These are phyloP conservation scores for Phytophthora pisi DNA, from an alignment of 352 stramenopile genomes.

Conservation along the genomic window DNA sequence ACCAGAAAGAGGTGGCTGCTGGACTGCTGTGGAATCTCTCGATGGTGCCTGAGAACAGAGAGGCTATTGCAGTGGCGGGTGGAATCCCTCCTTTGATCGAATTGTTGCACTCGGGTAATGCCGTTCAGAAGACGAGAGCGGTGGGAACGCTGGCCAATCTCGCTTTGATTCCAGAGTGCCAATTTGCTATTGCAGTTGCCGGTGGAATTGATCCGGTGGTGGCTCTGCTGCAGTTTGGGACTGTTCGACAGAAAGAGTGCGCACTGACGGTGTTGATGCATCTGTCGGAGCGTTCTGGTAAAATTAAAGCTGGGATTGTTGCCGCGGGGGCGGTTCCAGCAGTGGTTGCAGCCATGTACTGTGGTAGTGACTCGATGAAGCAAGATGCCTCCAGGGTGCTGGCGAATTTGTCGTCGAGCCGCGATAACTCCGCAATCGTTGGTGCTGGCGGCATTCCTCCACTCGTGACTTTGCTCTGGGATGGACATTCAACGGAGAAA, in stretches of 20 bases:
- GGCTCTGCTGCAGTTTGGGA: not conserved
- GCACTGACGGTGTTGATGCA: not conserved
- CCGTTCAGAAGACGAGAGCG: not conserved
- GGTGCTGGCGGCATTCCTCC: not conserved
- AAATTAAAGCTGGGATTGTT: not conserved
- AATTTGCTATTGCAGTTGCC: not conserved
- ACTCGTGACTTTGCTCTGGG: not conserved
- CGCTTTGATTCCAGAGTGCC: not conserved
- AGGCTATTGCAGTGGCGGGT: constrained; percentile 4
- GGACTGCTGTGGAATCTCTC: constrained; percentile 20
- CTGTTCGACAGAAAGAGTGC: not conserved
- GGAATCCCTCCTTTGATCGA: constrained; percentile 9
- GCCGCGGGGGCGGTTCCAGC: not conserved
- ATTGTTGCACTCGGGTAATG: not conserved
- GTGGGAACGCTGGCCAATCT: not conserved
- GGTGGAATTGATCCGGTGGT: not conserved
- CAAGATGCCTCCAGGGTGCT: not conserved
- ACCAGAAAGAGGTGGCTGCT: constrained; percentile 15
- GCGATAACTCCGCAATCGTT: not conserved
- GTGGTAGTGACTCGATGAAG: not conserved
- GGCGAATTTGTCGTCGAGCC: not conserved
- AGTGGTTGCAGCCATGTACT: not conserved
- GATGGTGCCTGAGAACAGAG: constrained; percentile 6
- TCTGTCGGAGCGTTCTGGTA: not conserved
- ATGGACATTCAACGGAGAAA: not conserved